Evolutionary conservation across 2,329 filamentous ascomycete genomes (phyloP).

Genomic region (Botrytis pseudocinerea): DNA sequence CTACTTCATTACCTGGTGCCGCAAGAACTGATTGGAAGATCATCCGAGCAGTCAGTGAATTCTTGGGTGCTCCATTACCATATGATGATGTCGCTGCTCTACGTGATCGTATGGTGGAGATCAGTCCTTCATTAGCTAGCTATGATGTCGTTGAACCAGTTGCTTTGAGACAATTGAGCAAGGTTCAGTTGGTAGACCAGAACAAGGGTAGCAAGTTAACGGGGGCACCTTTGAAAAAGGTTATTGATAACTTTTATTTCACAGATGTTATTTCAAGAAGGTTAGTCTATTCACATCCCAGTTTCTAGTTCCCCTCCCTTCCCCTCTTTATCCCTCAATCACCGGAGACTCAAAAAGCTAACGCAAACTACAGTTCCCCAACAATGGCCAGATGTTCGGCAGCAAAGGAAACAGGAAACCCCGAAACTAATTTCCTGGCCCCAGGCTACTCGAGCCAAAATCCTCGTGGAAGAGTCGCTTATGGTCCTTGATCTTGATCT

Average conservation of each 20-base stretch:
- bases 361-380: constrained; percentile 65
- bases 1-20: constrained; percentile 84
- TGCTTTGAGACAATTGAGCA: constrained; percentile 73
- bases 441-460: constrained; percentile 52
- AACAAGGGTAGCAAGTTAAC: constrained; percentile 84
- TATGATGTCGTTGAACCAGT: constrained; percentile 91
- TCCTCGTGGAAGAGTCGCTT: constrained; percentile 39
- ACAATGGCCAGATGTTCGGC: constrained; percentile 98
- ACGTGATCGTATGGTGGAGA: constrained; percentile 91
- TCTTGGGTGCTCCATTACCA: constrained; percentile 80
- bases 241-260: constrained; percentile 96
- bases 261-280: constrained; percentile 96
- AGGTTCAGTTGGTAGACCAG: constrained; percentile 92
- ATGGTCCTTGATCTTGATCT: constrained; percentile 38
- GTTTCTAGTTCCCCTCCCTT: no score
- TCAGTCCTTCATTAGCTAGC: constrained; percentile 82
- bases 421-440: constrained; percentile 77
- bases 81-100: constrained; percentile 92
- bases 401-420: constrained; percentile 80
- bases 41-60: constrained; percentile 87
- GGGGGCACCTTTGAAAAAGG: constrained; percentile 74
- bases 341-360: constrained; percentile 22
- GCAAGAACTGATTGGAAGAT: constrained; percentile 99
- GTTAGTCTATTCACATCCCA: constrained; percentile 50
- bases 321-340: neutral